A percentile compares a stretch with the other conserved stretches of the same genome.
These are phyloP conservation scores for Bretschneidera sinensis DNA, from an alignment of 345 rosid genomes.

Conservation along the genomic window DNA sequence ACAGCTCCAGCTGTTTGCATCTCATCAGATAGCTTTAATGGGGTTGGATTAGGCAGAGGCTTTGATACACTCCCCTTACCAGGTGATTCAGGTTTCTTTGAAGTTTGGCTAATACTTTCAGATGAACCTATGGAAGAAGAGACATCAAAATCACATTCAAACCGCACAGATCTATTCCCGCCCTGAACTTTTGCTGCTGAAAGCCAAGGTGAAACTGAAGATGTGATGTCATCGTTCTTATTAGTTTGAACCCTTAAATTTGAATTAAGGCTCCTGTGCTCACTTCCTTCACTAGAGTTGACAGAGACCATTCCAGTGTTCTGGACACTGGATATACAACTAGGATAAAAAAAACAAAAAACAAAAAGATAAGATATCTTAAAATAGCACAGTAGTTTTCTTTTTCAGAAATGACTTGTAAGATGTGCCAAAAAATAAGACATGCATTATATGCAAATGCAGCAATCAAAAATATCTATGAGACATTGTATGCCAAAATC, in stretches of 20 bases:
- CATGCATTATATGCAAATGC: too few species aligned
- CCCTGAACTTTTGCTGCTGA: slow-evolving; percentile 28
- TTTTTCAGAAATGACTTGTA: neutral
- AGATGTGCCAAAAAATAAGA: too few species aligned
- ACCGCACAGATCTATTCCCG: slow-evolving; percentile 54
- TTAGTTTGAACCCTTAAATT: slow-evolving; percentile 18
- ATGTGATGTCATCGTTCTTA: slow-evolving; percentile 11
- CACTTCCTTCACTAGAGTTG: slow-evolving; percentile 35
- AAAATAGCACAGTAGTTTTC: too few species aligned
- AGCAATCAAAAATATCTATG: neutral
- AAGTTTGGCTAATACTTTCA: slow-evolving; percentile 28
- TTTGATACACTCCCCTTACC: slow-evolving; percentile 25
- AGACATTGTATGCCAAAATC: neutral
- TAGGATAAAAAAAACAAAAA: slow-evolving; percentile 15
- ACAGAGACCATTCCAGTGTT: slow-evolving; percentile 26
- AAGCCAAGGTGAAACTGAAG: slow-evolving; percentile 22
- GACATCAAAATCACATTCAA: slow-evolving; percentile 42
- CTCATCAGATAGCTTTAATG: slow-evolving; percentile 70
- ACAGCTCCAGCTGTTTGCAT: slow-evolving; percentile 98
- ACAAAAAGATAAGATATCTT: too few species aligned
- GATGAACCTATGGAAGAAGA: slow-evolving; percentile 35
- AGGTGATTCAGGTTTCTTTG: slow-evolving; percentile 29
- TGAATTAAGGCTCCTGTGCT: slow-evolving; percentile 26
- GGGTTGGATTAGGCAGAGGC: slow-evolving; percentile 62
- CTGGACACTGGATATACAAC: slow-evolving; percentile 45